Evolutionary conservation across 2,329 filamentous ascomycete species (phyloP), one percentile per base, ranked within the genome.

Genomic region (Thelonectria rubi): DNA sequence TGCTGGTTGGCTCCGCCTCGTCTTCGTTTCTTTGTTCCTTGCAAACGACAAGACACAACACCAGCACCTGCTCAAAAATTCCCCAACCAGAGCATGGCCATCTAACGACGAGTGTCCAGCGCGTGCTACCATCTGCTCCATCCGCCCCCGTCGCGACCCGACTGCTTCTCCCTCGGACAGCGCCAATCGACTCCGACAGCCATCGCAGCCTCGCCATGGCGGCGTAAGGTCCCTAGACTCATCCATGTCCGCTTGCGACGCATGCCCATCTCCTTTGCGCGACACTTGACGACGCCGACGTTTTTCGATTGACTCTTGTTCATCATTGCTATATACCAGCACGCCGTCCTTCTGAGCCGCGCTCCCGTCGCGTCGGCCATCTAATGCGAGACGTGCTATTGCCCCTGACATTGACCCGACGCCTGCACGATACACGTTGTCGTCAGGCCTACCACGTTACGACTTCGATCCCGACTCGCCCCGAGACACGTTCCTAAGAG

Each of bases 161-260:
- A 59, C 60, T 24, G 34, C 52, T 48, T 47, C 53, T 32, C 46
- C 53, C 51, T 60, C 58, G 52, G 53, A 61, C 71, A 64, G 63
- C 58, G 67, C 60, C 60, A 70, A 69, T 66, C 65, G 62, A 42
- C 63, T 62, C 65, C 62, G 64, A 69, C 62, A 63, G n/a, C 61
- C 66, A 68, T 71, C 62, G 67, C 67, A 71, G 69, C 69, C 69
- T 71, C 69, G 69, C 69, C 69, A 72, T 72, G 69, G 66, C 69
- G 67, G 67, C 68, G 53, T 72, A 71, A 71, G 62, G 64, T 65
- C 49, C 63, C 49, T 53, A 53, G 65, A 69, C 65, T 70, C 63
- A 71, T 71, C 69, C 64, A 71, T 72, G 70, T 68, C 67, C 65
- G 68, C 60, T 71, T 70, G 69, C 69, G 70, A 71, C 63, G 57